Conservation (phyloP, 2,329 filamentous ascomycete genomes). For the Dactylella cylindrospora region DNA sequence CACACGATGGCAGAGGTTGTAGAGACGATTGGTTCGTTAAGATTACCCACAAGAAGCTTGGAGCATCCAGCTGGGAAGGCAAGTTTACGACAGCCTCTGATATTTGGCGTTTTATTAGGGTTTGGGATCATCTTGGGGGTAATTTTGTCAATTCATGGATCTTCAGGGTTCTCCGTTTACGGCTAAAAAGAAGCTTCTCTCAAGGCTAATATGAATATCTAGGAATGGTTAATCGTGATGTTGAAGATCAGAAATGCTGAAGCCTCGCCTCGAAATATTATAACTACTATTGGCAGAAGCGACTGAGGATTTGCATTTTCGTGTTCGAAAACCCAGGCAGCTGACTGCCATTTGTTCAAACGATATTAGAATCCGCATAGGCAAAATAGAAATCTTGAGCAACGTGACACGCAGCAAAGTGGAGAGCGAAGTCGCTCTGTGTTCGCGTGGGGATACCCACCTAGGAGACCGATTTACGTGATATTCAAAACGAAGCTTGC, state of each 20-base stretch:
- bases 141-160: conserved; percentile 13
- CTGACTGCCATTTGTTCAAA: too few relatives aligned
- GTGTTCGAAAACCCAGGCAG: too few relatives aligned
- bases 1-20: conserved; percentile 21
- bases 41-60: conserved; percentile 9
- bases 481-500: conserved; percentile 12
- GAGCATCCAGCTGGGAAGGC: too few relatives aligned
- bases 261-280: conserved; percentile 7
- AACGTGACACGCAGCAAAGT: conserved; percentile 18
- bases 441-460: conserved; percentile 36
- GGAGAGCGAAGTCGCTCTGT: conserved; percentile 1
- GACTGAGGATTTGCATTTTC: neutral
- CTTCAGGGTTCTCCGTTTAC: conserved; percentile 26
- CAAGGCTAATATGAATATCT: neutral
- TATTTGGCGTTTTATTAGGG: conserved; percentile 3
- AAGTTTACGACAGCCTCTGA: too few relatives aligned
- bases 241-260: conserved; percentile 3
- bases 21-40: conserved; percentile 15
- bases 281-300: conserved; percentile 3
- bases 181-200: conserved; percentile 32
- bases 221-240: neutral
- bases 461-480: conserved; percentile 25
- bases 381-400: conserved; percentile 5
- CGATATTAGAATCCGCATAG: conserved; percentile 4
- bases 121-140: conserved; percentile 2